These are phyloP conservation scores for Cucumis cinereus DNA, from an alignment of 306 rosid species.

Conservation along the genomic window DNA sequence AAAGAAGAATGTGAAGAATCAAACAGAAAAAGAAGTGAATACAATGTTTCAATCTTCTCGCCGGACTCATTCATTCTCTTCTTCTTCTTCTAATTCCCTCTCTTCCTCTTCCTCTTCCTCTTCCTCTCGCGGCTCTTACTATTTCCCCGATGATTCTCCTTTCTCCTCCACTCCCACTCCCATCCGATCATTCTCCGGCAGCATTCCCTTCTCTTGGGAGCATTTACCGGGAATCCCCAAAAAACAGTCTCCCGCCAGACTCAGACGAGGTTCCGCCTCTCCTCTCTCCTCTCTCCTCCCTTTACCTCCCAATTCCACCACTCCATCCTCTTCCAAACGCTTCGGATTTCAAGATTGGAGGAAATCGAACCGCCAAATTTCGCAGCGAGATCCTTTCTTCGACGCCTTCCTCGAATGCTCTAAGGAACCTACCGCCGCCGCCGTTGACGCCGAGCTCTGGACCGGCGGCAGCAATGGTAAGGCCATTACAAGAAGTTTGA, in stretches of 20 bases:
- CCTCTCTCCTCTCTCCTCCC: constrained; percentile 30
- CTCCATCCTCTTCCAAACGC: constrained; percentile 23
- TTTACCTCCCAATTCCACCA: constrained; percentile 32
- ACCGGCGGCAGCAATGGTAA: constrained; percentile 13
- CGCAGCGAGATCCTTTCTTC: constrained; percentile 65
- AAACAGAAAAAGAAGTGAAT: background rate
- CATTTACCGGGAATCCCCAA: constrained; percentile 87
- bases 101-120: constrained; percentile 9
- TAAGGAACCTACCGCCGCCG: constrained; percentile 22
- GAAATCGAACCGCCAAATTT: background rate
- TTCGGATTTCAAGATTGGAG: constrained; percentile 16
- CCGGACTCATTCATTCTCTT: constrained; percentile 39
- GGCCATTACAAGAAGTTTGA: constrained; percentile 57
- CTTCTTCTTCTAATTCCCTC: constrained; percentile 16
- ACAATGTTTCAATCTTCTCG: constrained; percentile 8
- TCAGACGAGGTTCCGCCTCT: constrained; percentile 18
- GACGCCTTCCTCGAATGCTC: constrained; percentile 84
- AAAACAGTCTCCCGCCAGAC: constrained; percentile 35
- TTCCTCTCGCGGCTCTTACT: constrained; percentile 32
- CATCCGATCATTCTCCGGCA: constrained; percentile 39
- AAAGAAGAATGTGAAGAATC: constrained; percentile 4
- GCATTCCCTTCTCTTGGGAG: constrained; percentile 99
- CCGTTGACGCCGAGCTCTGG: constrained; percentile 24
- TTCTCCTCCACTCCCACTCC: constrained; percentile 26
- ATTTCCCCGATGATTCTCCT: constrained; percentile 31